Conservation (phyloP, 176 grass and related monocot genomes). For the Phragmites australis region DNA sequence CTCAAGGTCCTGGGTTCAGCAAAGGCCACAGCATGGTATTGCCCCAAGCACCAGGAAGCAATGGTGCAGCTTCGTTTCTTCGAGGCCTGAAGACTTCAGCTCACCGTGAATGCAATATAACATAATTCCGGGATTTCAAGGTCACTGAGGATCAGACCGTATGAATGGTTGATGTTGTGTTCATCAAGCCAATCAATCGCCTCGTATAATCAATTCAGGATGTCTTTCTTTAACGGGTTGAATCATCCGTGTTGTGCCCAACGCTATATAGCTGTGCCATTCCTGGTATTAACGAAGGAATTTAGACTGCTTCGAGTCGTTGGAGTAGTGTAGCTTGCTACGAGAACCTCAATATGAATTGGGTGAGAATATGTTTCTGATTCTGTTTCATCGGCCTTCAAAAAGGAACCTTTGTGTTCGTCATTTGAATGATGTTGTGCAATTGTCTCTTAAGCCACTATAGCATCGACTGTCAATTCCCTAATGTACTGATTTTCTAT, state of each 20-base stretch:
- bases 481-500: neutral
- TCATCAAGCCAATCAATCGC: neutral
- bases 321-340: neutral
- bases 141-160: neutral
- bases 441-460: neutral
- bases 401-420: neutral
- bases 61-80: constrained; percentile 93
- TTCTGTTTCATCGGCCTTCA: neutral
- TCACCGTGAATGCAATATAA: neutral
- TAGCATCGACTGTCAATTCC: neutral
- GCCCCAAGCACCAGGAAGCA: constrained; percentile 67
- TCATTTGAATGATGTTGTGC: constrained; percentile 11
- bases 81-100: constrained; percentile 52
- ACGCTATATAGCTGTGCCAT: neutral
- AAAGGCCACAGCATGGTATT: constrained; percentile 95
- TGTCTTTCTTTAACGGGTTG: neutral
- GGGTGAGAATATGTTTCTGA: neutral
- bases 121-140: neutral
- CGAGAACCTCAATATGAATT: neutral
- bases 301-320: neutral
- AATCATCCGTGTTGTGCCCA: neutral
- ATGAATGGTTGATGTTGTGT: neutral
- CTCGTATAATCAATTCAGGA: neutral
- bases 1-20: constrained; percentile 91
- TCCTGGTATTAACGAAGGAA: neutral